phyloP scores from a whole-genome alignment of 1,139 yeast species.

The Zygoascus sp. region DNA sequence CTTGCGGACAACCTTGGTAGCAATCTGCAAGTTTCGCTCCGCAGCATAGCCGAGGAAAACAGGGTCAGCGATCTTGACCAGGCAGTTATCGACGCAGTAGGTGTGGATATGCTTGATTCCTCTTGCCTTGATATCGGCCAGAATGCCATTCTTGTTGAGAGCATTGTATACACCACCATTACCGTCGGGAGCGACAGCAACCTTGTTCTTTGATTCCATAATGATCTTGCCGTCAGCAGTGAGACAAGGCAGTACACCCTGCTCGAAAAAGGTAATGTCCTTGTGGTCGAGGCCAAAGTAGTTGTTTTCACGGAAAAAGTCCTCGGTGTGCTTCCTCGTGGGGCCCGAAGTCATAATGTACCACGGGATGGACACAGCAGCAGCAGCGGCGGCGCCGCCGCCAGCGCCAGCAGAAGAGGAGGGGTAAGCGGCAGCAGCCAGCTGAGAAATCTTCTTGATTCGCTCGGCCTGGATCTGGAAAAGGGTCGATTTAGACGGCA shows the following conservation, averaged over 20 bases:
- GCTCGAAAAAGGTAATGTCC: slow-evolving; percentile 80
- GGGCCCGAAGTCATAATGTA: slow-evolving; percentile 96
- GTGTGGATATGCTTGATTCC: slow-evolving; percentile 88
- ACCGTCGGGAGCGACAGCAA: slow-evolving; percentile 93
- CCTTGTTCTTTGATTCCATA: slow-evolving; percentile 48
- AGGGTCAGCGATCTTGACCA: slow-evolving; percentile 95
- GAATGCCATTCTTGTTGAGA: slow-evolving; percentile 55
- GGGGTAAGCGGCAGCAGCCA: slow-evolving; percentile 42
- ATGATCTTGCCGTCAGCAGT: slow-evolving; percentile 69
- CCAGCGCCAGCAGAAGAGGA: slow-evolving; percentile 28
- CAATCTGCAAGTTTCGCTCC: slow-evolving; percentile 57
- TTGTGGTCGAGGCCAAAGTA: slow-evolving; percentile 63
- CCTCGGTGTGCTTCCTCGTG: slow-evolving; percentile 72
- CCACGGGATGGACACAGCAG: no score
- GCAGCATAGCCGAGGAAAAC: slow-evolving; percentile 84
- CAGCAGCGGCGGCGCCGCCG: no score
- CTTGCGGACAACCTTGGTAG: slow-evolving; percentile 94
- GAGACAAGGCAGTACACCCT: slow-evolving; percentile 93
- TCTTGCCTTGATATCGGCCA: slow-evolving; percentile 62
- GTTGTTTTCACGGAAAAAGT: slow-evolving; percentile 54
- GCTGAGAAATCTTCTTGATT: slow-evolving; percentile 55
- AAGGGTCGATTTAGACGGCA: slow-evolving; percentile 78
- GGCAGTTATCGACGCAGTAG: slow-evolving; percentile 93
- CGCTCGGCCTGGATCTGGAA: slow-evolving; percentile 94
- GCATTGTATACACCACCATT: slow-evolving; percentile 97